Percentiles rank a stretch among this genome's conserved stretches.
These are phyloP conservation scores for Picocystis sp. DNA, from an alignment of 163 green algal species.

Conservation along the genomic window DNA sequence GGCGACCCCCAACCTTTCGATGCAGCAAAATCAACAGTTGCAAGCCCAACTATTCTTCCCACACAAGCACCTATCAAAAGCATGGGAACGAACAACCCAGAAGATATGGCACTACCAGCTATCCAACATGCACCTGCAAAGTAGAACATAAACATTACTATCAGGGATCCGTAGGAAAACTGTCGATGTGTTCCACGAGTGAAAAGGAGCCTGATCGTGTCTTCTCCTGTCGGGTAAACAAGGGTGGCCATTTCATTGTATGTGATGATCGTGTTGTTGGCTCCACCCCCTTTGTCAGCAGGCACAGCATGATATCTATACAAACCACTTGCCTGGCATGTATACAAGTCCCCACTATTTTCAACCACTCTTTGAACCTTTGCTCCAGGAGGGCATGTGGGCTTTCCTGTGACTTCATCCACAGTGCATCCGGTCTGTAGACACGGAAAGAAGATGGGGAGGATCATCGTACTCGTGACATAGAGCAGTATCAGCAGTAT, in stretches of 20 bases:
- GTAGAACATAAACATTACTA: conserved; percentile 51
- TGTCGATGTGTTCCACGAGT: conserved; percentile 56
- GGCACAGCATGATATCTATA: conserved; percentile 7
- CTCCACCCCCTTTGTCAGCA: background rate
- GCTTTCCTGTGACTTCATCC: conserved; percentile 13
- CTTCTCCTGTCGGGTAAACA: conserved; percentile 54
- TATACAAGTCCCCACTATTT: conserved; percentile 45
- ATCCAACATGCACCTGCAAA: conserved; percentile 45
- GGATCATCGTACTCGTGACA: conserved; percentile 56
- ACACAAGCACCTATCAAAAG: conserved; percentile 66
- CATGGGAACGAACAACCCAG: conserved; percentile 80
- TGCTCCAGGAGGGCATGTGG: conserved; percentile 4
- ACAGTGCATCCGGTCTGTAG: conserved; percentile 47
- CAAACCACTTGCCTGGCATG: conserved; percentile 22
- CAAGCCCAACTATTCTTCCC: conserved; percentile 50
- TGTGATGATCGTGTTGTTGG: conserved; percentile 21
- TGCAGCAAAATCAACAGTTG: conserved; percentile 42
- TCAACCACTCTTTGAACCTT: conserved; percentile 28
- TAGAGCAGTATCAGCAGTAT: conserved; percentile 60
- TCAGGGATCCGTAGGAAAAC: conserved; percentile 53
- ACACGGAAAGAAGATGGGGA: conserved; percentile 70
- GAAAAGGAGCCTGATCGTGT: conserved; percentile 66
- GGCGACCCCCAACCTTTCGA: too few relatives aligned
- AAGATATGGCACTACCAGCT: conserved; percentile 35
- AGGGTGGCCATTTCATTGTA: conserved; percentile 83